Evolutionary conservation across 2,329 filamentous ascomycete genomes (phyloP).

Genomic region (Aureobasidium musti): DNA sequence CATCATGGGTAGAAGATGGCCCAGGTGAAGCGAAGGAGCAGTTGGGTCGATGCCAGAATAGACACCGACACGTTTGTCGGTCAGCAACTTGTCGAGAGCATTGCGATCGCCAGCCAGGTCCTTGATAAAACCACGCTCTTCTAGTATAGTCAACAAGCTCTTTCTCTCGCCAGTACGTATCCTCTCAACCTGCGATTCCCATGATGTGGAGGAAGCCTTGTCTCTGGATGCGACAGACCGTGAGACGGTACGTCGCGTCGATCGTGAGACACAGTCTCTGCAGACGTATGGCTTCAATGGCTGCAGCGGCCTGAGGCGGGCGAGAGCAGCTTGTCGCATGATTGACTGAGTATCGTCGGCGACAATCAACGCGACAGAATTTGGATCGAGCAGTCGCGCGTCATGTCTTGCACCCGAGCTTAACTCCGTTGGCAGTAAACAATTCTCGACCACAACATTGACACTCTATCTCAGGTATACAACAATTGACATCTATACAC

Average conservation of each 20-base stretch:
- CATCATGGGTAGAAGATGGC: conserved; percentile 80
- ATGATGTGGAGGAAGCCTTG: background rate
- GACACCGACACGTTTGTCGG: conserved; percentile 65
- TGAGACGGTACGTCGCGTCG: background rate
- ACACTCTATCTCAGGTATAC: background rate
- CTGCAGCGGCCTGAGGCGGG: background rate
- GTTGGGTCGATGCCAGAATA: conserved; percentile 86
- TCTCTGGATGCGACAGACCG: background rate
- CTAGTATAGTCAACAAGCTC: conserved; percentile 50
- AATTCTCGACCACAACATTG: background rate
- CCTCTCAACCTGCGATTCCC: background rate
- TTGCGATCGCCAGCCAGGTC: conserved; percentile 63
- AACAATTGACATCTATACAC: background rate
- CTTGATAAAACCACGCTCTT: conserved; percentile 73
- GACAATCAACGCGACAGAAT: background rate
- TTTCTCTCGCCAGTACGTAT: background rate
- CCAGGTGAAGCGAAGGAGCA: conserved; percentile 74
- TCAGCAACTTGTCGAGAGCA: conserved; percentile 65
- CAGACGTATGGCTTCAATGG: background rate
- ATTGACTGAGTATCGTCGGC: background rate
- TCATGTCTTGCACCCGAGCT: background rate
- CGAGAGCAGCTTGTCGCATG: background rate
- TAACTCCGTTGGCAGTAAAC: background rate
- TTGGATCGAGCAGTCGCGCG: background rate
- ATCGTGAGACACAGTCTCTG: background rate